Evolutionary conservation across 1,139 yeast species (phyloP).

Genomic region (Protomyces lactucae-debilis): DNA sequence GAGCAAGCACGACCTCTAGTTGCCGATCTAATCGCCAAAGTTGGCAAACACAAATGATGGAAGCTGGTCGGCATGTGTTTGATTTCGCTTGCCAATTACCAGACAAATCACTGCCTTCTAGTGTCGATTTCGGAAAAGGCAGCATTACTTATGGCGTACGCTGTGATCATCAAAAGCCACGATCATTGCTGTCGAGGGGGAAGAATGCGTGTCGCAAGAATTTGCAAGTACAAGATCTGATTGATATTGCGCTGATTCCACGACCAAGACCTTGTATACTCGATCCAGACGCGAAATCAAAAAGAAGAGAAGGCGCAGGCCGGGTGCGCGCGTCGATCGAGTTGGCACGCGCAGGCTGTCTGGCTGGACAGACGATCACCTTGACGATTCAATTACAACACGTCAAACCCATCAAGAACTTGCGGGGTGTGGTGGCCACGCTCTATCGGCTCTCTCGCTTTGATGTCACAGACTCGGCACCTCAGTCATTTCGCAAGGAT

Average conservation of each 20-base stretch:
- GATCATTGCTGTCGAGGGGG: conserved; percentile 32
- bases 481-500: conserved; percentile 76
- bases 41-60: conserved; percentile 41
- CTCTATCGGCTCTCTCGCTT: conserved; percentile 75
- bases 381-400: conserved; percentile 49
- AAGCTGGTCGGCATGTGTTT: conserved; percentile 74
- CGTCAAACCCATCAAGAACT: conserved; percentile 62
- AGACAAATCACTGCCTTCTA: conserved; percentile 61
- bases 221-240: conserved; percentile 62
- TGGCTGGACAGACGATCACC: conserved; percentile 11
- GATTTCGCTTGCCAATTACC: conserved; percentile 81
- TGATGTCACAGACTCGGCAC: conserved; percentile 51
- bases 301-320: not conserved
- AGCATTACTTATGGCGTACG: conserved; percentile 63
- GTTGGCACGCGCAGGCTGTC: conserved; percentile 8
- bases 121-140: conserved; percentile 81
- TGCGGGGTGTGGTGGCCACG: conserved; percentile 75
- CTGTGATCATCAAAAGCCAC: conserved; percentile 48
- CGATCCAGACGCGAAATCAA: conserved; percentile 5
- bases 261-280: conserved; percentile 42
- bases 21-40: not conserved
- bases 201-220: conserved; percentile 41
- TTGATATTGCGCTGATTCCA: conserved; percentile 64
- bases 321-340: conserved; percentile 8
- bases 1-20: not conserved